Conservation (phyloP, 768 basidiomycete species). For the Rhizopogon roseolus region DNA sequence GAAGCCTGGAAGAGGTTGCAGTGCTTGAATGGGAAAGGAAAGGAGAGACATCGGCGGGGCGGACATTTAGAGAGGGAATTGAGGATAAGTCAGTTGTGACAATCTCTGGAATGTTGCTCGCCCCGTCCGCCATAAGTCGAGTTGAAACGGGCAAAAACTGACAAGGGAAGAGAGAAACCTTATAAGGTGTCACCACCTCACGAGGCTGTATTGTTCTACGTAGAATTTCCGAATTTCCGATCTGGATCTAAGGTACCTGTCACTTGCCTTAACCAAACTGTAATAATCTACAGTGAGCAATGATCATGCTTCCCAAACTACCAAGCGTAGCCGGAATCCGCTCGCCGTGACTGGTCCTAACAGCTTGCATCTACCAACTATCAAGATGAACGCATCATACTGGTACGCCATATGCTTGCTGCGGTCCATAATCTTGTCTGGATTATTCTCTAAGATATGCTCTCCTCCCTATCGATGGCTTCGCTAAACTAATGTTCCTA, state of each 20-base stretch:
- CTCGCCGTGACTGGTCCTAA: too few relatives aligned
- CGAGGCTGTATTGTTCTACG: conserved; percentile 11
- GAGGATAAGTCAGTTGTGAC: conserved; percentile 32
- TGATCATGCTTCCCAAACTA: too few relatives aligned
- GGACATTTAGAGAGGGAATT: conserved; percentile 15
- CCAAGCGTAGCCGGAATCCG: too few relatives aligned
- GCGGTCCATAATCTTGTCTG: too few relatives aligned
- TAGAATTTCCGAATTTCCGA: conserved; percentile 17
- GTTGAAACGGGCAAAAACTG: neutral
- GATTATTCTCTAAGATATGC: too few relatives aligned
- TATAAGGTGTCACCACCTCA: conserved; percentile 6
- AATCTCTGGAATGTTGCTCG: conserved; percentile 26
- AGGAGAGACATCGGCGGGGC: neutral
- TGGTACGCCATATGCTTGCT: too few relatives aligned
- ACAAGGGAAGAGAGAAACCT: neutral
- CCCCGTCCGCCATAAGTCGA: conserved; percentile 12
- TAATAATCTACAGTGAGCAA: too few relatives aligned
- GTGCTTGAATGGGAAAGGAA: neutral
- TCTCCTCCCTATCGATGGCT: neutral
- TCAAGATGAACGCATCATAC: too few relatives aligned
- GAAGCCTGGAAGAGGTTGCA: neutral
- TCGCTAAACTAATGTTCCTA: neutral
- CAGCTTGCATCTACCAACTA: too few relatives aligned
- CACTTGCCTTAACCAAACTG: neutral
- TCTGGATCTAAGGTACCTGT: neutral